phyloP scores from a whole-genome alignment of 306 rosid genomes.

The Malus asiatica region DNA sequence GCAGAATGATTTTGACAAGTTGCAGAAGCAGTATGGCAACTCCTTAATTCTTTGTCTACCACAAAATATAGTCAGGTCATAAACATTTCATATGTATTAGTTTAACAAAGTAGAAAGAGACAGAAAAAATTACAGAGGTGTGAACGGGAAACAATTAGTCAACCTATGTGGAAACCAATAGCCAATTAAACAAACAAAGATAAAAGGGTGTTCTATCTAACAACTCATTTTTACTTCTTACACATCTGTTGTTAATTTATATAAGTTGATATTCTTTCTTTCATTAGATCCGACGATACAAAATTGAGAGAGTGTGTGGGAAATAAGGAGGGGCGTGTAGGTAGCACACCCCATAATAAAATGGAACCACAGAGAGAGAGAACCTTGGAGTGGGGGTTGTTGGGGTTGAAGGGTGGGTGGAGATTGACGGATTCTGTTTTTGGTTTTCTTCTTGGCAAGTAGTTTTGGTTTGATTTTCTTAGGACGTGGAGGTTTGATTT shows the following conservation, averaged over 20 bases:
- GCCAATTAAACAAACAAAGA: background rate
- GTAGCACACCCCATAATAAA: too few species aligned
- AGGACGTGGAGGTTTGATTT: slow-evolving; percentile 21
- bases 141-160: background rate
- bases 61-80: background rate
- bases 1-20: background rate
- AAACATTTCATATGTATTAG: background rate
- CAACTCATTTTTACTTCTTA: accelerated
- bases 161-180: background rate
- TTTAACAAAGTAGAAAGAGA: background rate
- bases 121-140: background rate
- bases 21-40: background rate
- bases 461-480: slow-evolving; percentile 22
- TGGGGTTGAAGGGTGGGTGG: slow-evolving; percentile 26
- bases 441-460: slow-evolving; percentile 13
- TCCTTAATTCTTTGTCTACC: slow-evolving; percentile 2
- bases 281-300: accelerated
- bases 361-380: background rate
- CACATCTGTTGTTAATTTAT: too few species aligned
- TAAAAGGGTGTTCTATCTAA: too few species aligned
- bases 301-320: accelerated
- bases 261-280: accelerated
- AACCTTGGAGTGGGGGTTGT: background rate
- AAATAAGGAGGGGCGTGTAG: accelerated
- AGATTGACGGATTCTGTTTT: slow-evolving; percentile 33